Evolutionary conservation across 805 yeast species (phyloP).

Genomic region (Zygotorulaspora danielsina): DNA sequence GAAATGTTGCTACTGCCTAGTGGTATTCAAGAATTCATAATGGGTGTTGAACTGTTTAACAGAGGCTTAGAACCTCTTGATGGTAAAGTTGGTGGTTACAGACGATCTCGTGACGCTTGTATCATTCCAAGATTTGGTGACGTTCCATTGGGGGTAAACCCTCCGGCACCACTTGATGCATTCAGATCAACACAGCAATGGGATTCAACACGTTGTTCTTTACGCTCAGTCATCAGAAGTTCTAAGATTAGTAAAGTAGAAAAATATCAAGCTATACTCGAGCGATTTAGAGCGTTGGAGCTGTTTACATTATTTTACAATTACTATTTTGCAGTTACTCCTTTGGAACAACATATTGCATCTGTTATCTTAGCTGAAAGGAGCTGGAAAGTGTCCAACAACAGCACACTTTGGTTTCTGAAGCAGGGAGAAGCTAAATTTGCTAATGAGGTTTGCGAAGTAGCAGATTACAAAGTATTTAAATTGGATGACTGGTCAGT

Average conservation of each 20-base stretch:
- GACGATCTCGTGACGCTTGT: conserved; percentile 31
- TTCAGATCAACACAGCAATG: conserved; percentile 35
- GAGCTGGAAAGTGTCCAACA: conserved; percentile 38
- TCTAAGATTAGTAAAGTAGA: conserved; percentile 4
- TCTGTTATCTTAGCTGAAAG: conserved; percentile 33
- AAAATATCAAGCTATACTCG: conserved; percentile 18
- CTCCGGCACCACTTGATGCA: conserved; percentile 36
- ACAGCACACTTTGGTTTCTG: conserved; percentile 38
- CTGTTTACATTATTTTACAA: conserved; percentile 42
- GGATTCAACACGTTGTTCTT: conserved; percentile 29
- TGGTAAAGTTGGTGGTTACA: conserved; percentile 29
- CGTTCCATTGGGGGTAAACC: conserved; percentile 31
- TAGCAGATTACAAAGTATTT: conserved; percentile 44
- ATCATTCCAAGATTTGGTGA: conserved; percentile 24
- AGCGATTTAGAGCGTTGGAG: conserved; percentile 31
- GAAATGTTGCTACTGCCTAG: conserved; percentile 29
- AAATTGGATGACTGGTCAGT: conserved; percentile 44
- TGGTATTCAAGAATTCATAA: conserved; percentile 35
- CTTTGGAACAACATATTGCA: conserved; percentile 40
- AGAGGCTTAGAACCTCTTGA: conserved; percentile 22
- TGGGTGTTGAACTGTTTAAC: conserved; percentile 27
- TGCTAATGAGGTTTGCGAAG: conserved; percentile 39
- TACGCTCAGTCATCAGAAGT: conserved; percentile 14
- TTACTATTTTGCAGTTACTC: conserved; percentile 42
- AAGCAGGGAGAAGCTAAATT: conserved; percentile 39